Evolutionary conservation across 1,284 basidiomycete species (phyloP).

Genomic region (Boletus smithii): DNA sequence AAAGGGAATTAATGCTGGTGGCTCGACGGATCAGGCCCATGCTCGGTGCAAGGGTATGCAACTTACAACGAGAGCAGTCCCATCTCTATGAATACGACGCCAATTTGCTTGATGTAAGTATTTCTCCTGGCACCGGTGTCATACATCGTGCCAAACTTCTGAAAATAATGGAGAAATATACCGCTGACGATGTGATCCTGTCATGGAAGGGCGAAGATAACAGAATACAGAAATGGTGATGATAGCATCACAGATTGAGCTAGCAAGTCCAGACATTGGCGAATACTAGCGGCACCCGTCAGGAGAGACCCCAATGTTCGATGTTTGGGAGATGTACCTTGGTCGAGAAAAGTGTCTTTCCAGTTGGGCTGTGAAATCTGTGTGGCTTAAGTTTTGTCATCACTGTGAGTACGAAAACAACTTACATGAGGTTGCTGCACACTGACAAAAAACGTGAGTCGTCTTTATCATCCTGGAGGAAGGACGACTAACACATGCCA

Average conservation of each 20-base stretch:
- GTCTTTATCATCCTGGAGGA: not conserved
- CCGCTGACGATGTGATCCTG: not conserved
- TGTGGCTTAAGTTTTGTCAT: not conserved
- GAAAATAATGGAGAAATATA: not conserved
- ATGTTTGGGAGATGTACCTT: not conserved
- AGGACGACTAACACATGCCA: not conserved
- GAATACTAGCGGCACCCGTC: not conserved
- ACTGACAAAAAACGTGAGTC: not conserved
- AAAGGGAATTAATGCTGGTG: not conserved
- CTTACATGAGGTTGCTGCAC: not conserved
- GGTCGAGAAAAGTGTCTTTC: not conserved
- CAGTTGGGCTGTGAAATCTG: not conserved
- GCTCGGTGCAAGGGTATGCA: not conserved
- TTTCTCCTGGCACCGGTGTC: not conserved
- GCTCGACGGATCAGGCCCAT: not conserved
- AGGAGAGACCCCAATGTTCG: not conserved
- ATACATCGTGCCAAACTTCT: not conserved
- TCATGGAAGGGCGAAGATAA: not conserved
- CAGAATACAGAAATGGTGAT: not conserved
- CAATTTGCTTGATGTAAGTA: not conserved
- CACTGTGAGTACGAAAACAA: not conserved
- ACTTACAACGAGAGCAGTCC: not conserved
- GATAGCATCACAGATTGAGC: not conserved
- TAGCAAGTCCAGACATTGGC: not conserved
- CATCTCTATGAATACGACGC: not conserved